These are phyloP conservation scores for Endoconidiophora polonica DNA, from an alignment of 2,329 filamentous ascomycete genomes.

Conservation along the genomic window DNA sequence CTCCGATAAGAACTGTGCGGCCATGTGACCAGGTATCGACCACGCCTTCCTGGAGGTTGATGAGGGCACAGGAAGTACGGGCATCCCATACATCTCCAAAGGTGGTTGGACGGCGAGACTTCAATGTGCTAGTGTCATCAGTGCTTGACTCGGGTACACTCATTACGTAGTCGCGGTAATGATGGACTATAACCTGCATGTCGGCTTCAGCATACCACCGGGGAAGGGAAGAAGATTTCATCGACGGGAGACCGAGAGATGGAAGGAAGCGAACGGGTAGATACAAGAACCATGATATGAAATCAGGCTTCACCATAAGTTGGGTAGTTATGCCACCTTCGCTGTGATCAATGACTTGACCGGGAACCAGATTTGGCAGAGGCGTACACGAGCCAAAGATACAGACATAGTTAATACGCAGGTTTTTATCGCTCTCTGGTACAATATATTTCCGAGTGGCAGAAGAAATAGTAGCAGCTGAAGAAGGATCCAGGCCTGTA, in stretches of 20 bases:
- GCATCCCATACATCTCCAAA: slow-evolving; percentile 4
- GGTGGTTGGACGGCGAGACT: not conserved
- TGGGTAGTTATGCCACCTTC: not conserved
- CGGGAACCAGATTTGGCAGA: not conserved
- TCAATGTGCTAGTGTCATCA: too few relatives aligned
- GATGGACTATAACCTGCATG: too few relatives aligned
- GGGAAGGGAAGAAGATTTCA: too few relatives aligned
- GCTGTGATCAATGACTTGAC: not conserved
- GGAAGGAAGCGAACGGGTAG: not conserved
- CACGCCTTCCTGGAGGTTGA: slow-evolving; percentile 21
- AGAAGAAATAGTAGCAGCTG: too few relatives aligned
- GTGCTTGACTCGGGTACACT: too few relatives aligned
- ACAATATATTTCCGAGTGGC: too few relatives aligned
- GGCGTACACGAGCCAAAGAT: not conserved
- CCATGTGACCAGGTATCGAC: slow-evolving; percentile 18
- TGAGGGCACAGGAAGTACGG: slow-evolving; percentile 14
- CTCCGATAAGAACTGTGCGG: slow-evolving; percentile 20
- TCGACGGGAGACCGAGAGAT: too few relatives aligned
- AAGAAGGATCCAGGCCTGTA: not conserved
- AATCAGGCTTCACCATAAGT: not conserved
- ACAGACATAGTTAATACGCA: too few relatives aligned
- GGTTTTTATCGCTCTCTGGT: too few relatives aligned
- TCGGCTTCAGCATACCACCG: too few relatives aligned
- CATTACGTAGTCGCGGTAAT: too few relatives aligned
- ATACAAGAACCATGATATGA: slow-evolving; percentile 6